phyloP scores from a whole-genome alignment of 78 protist species.

The Planoprotostelium fungivorum region DNA sequence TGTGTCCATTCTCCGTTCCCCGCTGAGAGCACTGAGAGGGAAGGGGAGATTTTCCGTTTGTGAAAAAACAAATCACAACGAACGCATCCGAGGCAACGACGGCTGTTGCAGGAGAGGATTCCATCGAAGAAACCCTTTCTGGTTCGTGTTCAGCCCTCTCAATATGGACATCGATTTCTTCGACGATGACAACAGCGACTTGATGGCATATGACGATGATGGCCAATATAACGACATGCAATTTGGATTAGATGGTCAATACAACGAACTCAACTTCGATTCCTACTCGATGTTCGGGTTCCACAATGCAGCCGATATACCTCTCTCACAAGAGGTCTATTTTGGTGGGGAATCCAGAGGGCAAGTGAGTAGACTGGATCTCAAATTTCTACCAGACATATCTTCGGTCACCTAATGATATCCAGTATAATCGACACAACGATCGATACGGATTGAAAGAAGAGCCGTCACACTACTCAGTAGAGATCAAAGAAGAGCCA shows the following conservation, averaged over 20 bases:
- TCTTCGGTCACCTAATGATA: not conserved
- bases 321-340: not conserved
- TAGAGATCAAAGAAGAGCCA: not conserved
- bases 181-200: not conserved
- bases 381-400: not conserved
- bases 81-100: too few species aligned
- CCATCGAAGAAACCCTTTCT: too few species aligned
- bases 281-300: not conserved
- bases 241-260: not conserved
- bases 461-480: not conserved
- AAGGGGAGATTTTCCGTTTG: too few species aligned
- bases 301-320: not conserved
- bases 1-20: too few species aligned
- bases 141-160: too few species aligned
- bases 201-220: not conserved
- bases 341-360: not conserved
- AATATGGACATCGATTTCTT: not conserved
- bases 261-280: not conserved
- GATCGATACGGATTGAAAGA: too few species aligned
- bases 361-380: not conserved
- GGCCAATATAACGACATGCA: too few species aligned
- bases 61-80: too few species aligned
- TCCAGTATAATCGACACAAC: too few species aligned
- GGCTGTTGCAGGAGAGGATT: too few species aligned
- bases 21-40: too few species aligned